A percentile compares a stretch with the other conserved stretches of the same genome.
Conservation (phyloP, 106 monocot genomes). For the Narthecium ossifragum region DNA sequence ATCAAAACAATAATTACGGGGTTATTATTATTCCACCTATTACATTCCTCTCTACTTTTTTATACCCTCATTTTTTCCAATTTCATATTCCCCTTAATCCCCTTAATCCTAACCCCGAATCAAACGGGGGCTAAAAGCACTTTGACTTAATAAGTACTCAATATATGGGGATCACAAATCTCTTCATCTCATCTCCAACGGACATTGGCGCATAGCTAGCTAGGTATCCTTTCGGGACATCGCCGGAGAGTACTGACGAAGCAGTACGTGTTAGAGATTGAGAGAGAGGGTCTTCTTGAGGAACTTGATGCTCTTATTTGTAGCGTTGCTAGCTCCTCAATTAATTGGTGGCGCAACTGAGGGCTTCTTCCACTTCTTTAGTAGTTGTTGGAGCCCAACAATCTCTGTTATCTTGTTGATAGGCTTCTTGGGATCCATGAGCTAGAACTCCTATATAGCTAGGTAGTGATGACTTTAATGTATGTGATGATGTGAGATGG, state of each 20-base stretch:
- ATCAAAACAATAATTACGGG: no score
- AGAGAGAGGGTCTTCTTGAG: constrained; percentile 48
- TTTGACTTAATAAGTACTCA: constrained; percentile 45
- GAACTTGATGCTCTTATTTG: constrained; percentile 31
- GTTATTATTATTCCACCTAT: no score
- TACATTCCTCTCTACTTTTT: no score
- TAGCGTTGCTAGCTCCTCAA: constrained; percentile 19
- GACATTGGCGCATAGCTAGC: no score
- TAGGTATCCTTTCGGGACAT: constrained; percentile 50
- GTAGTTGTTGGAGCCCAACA: constrained; percentile 50
- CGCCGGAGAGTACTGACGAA: neutral
- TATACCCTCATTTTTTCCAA: no score
- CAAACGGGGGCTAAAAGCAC: no score
- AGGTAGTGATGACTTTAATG: neutral
- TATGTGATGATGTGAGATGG: no score
- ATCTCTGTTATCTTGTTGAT: constrained; percentile 65
- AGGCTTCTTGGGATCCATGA: constrained; percentile 21
- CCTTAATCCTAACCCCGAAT: no score
- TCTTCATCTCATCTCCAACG: constrained; percentile 53
- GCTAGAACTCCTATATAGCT: neutral
- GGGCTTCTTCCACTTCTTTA: constrained; percentile 68
- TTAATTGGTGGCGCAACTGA: constrained; percentile 32
- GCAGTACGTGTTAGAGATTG: no score
- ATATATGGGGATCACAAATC: constrained; percentile 59
- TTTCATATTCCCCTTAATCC: constrained; percentile 59